A percentile compares a stretch with the other conserved stretches of the same genome.
Evolutionary conservation across 2,329 filamentous ascomycete genomes (phyloP).

Genomic region (Colletotrichum sp.): DNA sequence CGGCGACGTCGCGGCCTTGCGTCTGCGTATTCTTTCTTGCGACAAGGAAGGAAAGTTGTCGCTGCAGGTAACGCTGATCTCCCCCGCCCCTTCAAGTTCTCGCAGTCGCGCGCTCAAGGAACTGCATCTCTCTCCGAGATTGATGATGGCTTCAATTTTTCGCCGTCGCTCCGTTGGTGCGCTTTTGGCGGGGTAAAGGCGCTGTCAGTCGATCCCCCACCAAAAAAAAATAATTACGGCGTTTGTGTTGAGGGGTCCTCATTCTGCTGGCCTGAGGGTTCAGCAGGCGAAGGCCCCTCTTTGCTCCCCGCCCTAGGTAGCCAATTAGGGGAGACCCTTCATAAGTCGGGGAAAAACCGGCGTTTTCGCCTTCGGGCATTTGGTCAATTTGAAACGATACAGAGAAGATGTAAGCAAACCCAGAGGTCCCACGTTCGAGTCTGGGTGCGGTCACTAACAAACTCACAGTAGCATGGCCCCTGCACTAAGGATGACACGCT

Average conservation of each 20-base stretch:
- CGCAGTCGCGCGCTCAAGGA: background rate
- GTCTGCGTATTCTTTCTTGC: background rate
- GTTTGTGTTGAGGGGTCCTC: background rate
- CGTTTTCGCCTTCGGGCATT: conserved; percentile 29
- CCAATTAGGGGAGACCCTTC: background rate
- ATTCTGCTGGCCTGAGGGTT: background rate
- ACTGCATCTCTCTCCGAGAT: background rate
- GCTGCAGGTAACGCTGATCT: background rate
- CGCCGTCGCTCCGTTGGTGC: background rate
- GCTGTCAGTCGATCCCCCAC: background rate
- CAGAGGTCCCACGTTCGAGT: background rate
- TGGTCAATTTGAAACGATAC: conserved; percentile 32
- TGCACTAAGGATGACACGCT: conserved; percentile 95
- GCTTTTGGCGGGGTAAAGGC: background rate
- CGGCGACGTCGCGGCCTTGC: background rate
- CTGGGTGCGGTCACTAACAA: background rate
- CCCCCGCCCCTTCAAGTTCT: background rate
- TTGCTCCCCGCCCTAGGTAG: background rate
- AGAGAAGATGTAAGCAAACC: conserved; percentile 9
- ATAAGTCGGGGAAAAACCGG: background rate
- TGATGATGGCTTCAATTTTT: background rate
- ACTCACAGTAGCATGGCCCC: conserved; percentile 72
- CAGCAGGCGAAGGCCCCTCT: background rate
- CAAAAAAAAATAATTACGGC: background rate
- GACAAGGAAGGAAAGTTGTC: background rate